Conservation (phyloP, 129 eudicot species). For the Lactuca saligna region DNA sequence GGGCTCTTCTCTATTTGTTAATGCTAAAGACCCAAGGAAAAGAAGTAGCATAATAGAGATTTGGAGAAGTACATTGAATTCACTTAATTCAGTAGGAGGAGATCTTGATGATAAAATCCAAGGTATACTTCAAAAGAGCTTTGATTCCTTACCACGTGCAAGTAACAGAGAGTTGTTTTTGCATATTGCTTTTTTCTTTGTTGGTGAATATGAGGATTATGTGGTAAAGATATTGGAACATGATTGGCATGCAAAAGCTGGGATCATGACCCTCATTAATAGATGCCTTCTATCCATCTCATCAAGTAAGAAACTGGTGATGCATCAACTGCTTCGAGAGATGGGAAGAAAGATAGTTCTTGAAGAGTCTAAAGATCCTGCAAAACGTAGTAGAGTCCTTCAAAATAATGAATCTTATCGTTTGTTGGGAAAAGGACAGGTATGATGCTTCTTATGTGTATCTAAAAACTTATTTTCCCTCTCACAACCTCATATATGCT, state of each 20-base stretch:
- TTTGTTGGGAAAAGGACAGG: constrained; percentile 18
- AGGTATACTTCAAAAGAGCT: constrained; percentile 20
- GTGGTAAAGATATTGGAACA: neutral
- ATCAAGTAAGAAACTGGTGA: constrained; percentile 25
- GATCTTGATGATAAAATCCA: neutral
- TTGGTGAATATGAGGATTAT: constrained; percentile 27
- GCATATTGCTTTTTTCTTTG: constrained; percentile 42
- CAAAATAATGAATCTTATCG: constrained; percentile 22
- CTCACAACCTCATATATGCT: too few relatives aligned
- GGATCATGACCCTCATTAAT: constrained; percentile 16
- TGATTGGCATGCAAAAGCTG: constrained; percentile 15
- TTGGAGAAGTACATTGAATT: too few relatives aligned
- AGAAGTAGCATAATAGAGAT: too few relatives aligned
- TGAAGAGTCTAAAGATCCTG: constrained; percentile 22
- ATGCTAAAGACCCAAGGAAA: too few relatives aligned
- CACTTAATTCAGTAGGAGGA: too few relatives aligned
- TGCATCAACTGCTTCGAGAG: constrained; percentile 28
- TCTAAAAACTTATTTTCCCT: too few relatives aligned
- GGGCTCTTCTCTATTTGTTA: too few relatives aligned
- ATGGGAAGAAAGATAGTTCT: constrained; percentile 28
- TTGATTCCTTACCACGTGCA: constrained; percentile 10
- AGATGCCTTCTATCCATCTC: constrained; percentile 30
- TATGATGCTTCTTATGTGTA: neutral
- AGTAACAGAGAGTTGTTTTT: constrained; percentile 29
- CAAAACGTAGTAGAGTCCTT: constrained; percentile 29